phyloP scores from a whole-genome alignment of 352 stramenopile genomes.

The Phytophthora brassicae region DNA sequence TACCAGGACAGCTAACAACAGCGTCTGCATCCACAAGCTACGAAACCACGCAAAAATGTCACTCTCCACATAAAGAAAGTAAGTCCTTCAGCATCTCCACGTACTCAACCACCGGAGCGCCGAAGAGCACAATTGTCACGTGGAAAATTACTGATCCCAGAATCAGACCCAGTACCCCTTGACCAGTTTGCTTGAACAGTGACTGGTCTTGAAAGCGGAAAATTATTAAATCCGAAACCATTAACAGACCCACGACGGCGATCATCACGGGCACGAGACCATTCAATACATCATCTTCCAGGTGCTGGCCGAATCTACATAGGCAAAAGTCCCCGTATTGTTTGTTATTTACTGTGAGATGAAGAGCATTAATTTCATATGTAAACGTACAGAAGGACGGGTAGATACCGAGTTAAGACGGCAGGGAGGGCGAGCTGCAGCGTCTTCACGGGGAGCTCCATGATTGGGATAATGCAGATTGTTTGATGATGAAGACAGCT shows the following conservation, averaged over 20 bases:
- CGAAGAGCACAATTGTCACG: constrained; percentile 69
- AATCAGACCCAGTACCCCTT: constrained; percentile 35
- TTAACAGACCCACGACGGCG: constrained; percentile 29
- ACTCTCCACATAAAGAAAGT: neutral
- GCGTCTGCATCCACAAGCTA: constrained; percentile 66
- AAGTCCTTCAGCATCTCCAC: constrained; percentile 2
- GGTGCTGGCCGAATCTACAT: constrained; percentile 28
- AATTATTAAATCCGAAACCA: constrained; percentile 37
- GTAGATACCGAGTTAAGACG: constrained; percentile 22
- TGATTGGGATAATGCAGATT: constrained; percentile 15
- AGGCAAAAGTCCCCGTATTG: neutral
- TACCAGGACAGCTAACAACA: constrained; percentile 63
- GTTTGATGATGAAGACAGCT: constrained; percentile 11
- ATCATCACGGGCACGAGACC: constrained; percentile 44
- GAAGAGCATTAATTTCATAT: neutral
- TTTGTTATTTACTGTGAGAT: neutral
- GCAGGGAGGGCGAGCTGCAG: constrained; percentile 32
- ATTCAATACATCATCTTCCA: constrained; percentile 54
- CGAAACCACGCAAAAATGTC: neutral
- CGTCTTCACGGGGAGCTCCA: constrained; percentile 23
- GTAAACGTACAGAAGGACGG: constrained; percentile 16
- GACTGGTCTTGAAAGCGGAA: constrained; percentile 21
- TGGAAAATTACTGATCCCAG: constrained; percentile 54
- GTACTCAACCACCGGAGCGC: constrained; percentile 66
- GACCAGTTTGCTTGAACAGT: constrained; percentile 4